phyloP scores from a whole-genome alignment of 352 stramenopile genomes.

The Elongisporangium undulatum region DNA sequence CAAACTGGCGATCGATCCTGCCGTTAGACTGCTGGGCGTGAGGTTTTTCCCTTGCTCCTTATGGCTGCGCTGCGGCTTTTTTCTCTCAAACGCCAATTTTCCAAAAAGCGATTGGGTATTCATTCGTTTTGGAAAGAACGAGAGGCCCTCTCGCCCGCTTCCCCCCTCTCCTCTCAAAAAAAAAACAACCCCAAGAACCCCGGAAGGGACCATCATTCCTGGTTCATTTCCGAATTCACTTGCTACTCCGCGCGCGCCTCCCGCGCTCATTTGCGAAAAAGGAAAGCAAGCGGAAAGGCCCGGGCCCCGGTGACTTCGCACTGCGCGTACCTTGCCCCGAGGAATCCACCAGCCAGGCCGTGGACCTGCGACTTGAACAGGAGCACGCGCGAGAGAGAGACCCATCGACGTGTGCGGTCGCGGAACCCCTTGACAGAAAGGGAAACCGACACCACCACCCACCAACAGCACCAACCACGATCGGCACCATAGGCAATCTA shows the following conservation, averaged over 20 bases:
- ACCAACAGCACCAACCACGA: not conserved
- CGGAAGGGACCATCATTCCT: constrained; percentile 33
- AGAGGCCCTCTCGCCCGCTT: constrained; percentile 11
- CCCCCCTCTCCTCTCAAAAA: constrained; percentile 14
- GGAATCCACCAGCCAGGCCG: constrained; percentile 2
- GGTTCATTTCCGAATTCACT: constrained; percentile 17
- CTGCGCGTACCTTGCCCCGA: constrained; percentile 1
- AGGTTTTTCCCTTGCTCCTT: constrained; percentile 29
- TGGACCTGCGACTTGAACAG: constrained; percentile 4
- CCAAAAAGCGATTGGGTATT: constrained; percentile 18
- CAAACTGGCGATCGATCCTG: not conserved
- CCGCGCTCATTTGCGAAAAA: constrained; percentile 52
- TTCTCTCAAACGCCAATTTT: constrained; percentile 4
- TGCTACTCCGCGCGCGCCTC: constrained; percentile 11
- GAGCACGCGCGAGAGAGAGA: constrained; percentile 3
- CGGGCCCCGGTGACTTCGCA: constrained; percentile 4
- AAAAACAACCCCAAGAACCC: constrained; percentile 11
- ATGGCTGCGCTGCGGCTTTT: constrained; percentile 25
- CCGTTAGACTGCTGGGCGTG: not conserved
- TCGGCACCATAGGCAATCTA: constrained; percentile 41
- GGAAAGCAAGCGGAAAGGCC: constrained; percentile 24
- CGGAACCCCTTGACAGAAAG: not conserved
- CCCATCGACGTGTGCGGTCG: not conserved
- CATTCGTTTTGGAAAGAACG: constrained; percentile 56
- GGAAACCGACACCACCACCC: not conserved